Percentiles rank a stretch among this genome's conserved stretches.
Evolutionary conservation across 345 rosid species (phyloP).

Genomic region (Crucihimalaya himalaica): DNA sequence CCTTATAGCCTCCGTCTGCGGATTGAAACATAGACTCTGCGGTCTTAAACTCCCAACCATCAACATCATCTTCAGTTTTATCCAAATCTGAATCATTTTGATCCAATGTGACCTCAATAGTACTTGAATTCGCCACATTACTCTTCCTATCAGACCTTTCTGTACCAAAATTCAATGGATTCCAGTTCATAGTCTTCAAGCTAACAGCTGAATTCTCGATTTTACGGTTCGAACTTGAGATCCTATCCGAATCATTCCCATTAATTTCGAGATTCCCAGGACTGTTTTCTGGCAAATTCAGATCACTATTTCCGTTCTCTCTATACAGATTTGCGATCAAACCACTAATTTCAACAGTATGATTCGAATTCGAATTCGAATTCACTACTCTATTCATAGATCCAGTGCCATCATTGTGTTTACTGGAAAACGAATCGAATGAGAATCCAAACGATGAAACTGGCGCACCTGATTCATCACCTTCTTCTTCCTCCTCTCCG

Average conservation of each 20-base stretch:
- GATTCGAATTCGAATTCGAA: conserved; percentile 31
- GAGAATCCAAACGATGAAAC: conserved; percentile 41
- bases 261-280: not conserved
- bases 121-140: conserved; percentile 24
- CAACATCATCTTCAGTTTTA: conserved; percentile 38
- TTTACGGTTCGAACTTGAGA: not conserved
- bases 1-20: conserved; percentile 33
- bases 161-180: conserved; percentile 36
- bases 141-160: not conserved
- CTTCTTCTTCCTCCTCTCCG: conserved; percentile 60
- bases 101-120: conserved; percentile 24
- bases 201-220: not conserved
- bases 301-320: conserved; percentile 35
- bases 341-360: conserved; percentile 35
- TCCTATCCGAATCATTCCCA: not conserved
- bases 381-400: conserved; percentile 30
- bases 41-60: conserved; percentile 54
- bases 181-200: conserved; percentile 40
- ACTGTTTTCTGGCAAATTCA: not conserved
- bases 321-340: conserved; percentile 52
- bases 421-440: conserved; percentile 27
- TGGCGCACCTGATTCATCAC: conserved; percentile 37
- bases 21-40: conserved; percentile 33
- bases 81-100: conserved; percentile 31
- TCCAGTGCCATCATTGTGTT: conserved; percentile 38